Evolutionary conservation across 345 rosid species (phyloP).

Genomic region (Arabidopsis suecica): DNA sequence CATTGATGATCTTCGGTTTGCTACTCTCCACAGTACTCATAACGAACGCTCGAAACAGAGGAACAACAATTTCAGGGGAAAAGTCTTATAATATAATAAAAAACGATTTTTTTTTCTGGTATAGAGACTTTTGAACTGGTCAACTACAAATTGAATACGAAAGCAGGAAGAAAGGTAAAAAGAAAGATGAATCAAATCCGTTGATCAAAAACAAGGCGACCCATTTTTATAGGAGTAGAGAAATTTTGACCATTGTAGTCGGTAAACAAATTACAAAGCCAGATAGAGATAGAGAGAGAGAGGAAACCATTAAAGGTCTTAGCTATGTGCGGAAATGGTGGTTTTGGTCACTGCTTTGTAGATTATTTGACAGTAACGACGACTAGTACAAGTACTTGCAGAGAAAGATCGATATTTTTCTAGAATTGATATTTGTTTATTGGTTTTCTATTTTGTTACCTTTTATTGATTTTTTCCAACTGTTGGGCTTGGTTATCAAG

Average conservation of each 20-base stretch:
- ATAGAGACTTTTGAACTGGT: slow-evolving; percentile 15
- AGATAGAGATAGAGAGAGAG: neutral
- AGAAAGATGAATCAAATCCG: slow-evolving; percentile 17
- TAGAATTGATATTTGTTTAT: slow-evolving; percentile 16
- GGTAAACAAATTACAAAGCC: slow-evolving; percentile 13
- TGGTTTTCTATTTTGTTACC: slow-evolving; percentile 22
- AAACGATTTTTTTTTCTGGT: neutral
- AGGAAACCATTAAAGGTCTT: neutral
- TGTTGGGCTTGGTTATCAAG: slow-evolving; percentile 24
- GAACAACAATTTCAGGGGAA: slow-evolving; percentile 6
- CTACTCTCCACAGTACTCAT: slow-evolving; percentile 33
- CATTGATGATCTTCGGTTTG: slow-evolving; percentile 53
- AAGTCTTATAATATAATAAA: neutral
- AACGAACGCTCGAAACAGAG: slow-evolving; percentile 1
- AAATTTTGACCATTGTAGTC: slow-evolving; percentile 15
- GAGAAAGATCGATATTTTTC: slow-evolving; percentile 6
- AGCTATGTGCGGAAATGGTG: slow-evolving; percentile 10
- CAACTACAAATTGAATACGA: slow-evolving; percentile 11
- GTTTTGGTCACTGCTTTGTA: slow-evolving; percentile 17
- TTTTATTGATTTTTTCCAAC: slow-evolving; percentile 8
- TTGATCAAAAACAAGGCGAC: slow-evolving; percentile 22
- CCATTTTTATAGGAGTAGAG: slow-evolving; percentile 38
- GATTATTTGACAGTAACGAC: slow-evolving; percentile 17
- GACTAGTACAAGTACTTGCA: neutral
- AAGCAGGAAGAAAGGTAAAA: neutral